Evolutionary conservation across 2,329 filamentous ascomycete species (phyloP).

Genomic region (Gaeumannomyces sp.): DNA sequence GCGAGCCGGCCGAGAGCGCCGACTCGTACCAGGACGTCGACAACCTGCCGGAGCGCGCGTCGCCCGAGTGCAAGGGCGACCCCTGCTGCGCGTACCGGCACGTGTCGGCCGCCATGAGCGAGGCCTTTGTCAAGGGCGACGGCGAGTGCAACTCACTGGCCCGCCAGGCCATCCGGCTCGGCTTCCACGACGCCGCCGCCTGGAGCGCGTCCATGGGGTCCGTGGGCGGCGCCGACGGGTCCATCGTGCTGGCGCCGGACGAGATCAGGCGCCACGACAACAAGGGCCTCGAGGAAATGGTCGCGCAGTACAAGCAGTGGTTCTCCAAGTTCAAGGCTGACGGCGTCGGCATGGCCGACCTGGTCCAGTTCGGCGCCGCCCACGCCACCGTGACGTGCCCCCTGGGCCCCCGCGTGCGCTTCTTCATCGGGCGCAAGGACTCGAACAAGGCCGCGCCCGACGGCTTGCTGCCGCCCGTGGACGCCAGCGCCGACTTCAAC

Average conservation of each 20-base stretch:
- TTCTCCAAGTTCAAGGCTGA: conserved; percentile 30
- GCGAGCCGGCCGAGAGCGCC: conserved; percentile 15
- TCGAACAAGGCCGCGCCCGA: conserved; percentile 31
- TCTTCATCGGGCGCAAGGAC: conserved; percentile 42
- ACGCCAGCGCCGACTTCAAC: conserved; percentile 33
- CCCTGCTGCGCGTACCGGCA: conserved; percentile 31
- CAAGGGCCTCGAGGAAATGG: conserved; percentile 36
- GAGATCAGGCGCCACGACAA: conserved; percentile 34
- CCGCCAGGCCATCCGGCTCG: conserved; percentile 35
- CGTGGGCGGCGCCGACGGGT: conserved; percentile 38
- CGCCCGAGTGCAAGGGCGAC: conserved; percentile 20
- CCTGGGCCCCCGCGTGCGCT: conserved; percentile 40
- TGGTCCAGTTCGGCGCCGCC: conserved; percentile 43
- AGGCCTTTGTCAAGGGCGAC: conserved; percentile 23
- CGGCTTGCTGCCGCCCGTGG: conserved; percentile 37
- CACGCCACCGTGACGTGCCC: conserved; percentile 44
- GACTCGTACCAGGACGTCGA: conserved; percentile 16
- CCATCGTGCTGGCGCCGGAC: conserved; percentile 29
- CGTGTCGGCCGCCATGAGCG: conserved; percentile 28
- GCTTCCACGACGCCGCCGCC: conserved; percentile 40
- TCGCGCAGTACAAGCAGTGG: conserved; percentile 29
- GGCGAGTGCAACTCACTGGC: conserved; percentile 31
- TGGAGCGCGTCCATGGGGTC: conserved; percentile 29
- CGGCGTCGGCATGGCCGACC: conserved; percentile 43
- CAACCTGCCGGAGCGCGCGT: conserved; percentile 15